Evolutionary conservation across 23 red algal genomes (phyloP), one percentile per base, ranked within the genome.

Genomic region (Gracilaria caudata): DNA sequence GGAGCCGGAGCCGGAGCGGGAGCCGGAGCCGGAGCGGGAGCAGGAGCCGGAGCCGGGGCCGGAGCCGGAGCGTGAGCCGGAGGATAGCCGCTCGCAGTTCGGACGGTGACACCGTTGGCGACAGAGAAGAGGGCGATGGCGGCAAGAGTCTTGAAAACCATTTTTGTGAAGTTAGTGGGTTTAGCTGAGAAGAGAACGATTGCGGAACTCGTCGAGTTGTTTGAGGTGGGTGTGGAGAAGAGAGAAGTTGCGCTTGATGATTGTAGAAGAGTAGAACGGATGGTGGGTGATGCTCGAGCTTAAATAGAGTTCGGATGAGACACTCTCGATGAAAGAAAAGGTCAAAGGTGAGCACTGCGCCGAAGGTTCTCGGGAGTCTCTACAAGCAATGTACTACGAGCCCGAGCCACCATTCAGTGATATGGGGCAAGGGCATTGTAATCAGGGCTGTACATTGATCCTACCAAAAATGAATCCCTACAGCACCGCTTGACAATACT

Each of bases 81-180:
- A 11, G 72, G 10, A 41, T 68, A 21, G 37, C 34, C 51, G 37
- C 34, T 53, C 19, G 21, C 21, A 2, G 9, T 60, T 23, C 56
- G 23, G 34, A 79, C 85, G 21, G 71, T 21, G 5, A 65, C 85
- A 19, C 68, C 71, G 49, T 40, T 44, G 54, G 85, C 85, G 72
- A 79, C 28, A 57, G 85, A 75, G 72, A 89, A 47, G 37, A 89
- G 20, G 35, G 85, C 85, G 24, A 77, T 35, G 40, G 61, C 57
- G 49, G 47, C 44, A 54, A 89, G 20, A 47, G 64, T 89, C 70
- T 74, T 89, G 41, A 89, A 79, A 4, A 40, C 79, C 29, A n/a
- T 70, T 73, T 20, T 29, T 21, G n/a, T n/a, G 40, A 47, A 47
- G 10, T 55, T 14, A 58, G 82, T 20, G 35, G 65, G 14, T n/a